Evolutionary conservation across 208 protist genomes (phyloP), one percentile per base, ranked within the genome.

Genomic region (Crithidia sp.): DNA sequence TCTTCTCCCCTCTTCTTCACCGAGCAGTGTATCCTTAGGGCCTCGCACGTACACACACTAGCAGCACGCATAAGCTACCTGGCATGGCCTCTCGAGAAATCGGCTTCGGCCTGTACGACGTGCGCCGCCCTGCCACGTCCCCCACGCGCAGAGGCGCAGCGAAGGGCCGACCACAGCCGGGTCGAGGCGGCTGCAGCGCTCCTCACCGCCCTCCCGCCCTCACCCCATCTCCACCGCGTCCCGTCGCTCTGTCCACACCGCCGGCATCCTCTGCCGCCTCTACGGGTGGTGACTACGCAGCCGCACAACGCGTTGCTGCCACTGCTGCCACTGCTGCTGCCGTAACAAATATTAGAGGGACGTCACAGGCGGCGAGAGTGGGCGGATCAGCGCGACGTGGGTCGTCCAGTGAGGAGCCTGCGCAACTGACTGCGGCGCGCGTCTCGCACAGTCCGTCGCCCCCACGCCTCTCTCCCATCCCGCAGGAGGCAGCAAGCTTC

Each of bases 91-190:
- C 67, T 10, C 50, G 43, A 16, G 67, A 66, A 14, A 54, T 74
- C 13, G 49, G 58, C 37, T 79, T 74, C 5, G 68, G 74, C 28
- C 53, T 74, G 0, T 71, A 71, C 54, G 55, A 66, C n/a, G 62
- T 71, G 37, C 53, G 28, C 9, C 49, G 67, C 6, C 61, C 60
- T 17, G 62, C 47, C 2, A 74, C 74, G 55, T 79, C 74, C 6
- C 67, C 68, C 37, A 68, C 61, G 40, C 74, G 67, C 37, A 64
- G 28, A 43, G 62, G 61, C 13, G 41, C 40, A 6, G 53, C 54
- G 3, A 70, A 70, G 28, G 65, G 65, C 53, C 41, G 53, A 39
- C 65, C 65, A 7, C 53, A 47, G 53, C 65, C 65, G 0, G 53
- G 53, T 2, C 7, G n/a, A 5, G 37, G 19, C 19, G 9, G 2